Evolutionary conservation across 2,329 filamentous ascomycete species (phyloP).

Genomic region (Ascochyta viciae-villosae): DNA sequence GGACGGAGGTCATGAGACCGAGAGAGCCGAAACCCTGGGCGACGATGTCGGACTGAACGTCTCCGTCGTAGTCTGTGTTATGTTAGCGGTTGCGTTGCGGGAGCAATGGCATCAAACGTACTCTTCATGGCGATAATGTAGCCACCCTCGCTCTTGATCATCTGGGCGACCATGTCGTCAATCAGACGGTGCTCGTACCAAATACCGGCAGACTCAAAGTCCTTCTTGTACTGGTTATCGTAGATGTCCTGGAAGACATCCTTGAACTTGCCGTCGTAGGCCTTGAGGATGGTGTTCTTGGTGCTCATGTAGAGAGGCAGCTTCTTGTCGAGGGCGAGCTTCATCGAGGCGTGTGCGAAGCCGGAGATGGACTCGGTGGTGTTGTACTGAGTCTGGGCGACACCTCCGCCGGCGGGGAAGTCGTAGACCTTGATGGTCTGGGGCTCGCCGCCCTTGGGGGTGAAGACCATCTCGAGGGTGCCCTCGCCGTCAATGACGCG

Average conservation of each 20-base stretch:
- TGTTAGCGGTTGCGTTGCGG: constrained; percentile 22
- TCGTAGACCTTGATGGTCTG: constrained; percentile 89
- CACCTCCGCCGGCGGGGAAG: constrained; percentile 84
- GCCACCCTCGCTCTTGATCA: constrained; percentile 98
- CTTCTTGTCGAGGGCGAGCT: constrained; percentile 85
- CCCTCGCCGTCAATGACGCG: constrained; percentile 81
- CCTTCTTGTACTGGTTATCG: constrained; percentile 82
- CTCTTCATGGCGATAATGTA: constrained; percentile 99
- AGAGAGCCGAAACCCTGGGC: constrained; percentile 98
- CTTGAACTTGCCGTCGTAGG: constrained; percentile 98
- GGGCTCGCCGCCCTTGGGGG: constrained; percentile 78
- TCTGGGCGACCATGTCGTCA: constrained; percentile 99
- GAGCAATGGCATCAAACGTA: constrained; percentile 47
- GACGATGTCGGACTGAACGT: constrained; percentile 98
- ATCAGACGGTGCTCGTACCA: constrained; percentile 99
- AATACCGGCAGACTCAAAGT: constrained; percentile 90
- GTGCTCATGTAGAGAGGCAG: constrained; percentile 99
- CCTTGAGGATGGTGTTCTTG: constrained; percentile 99
- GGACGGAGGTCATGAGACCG: constrained; percentile 96
- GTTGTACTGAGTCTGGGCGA: constrained; percentile 97
- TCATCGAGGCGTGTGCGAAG: constrained; percentile 96
- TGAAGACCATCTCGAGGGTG: constrained; percentile 94
- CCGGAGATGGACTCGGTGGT: constrained; percentile 93
- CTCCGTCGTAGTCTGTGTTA: constrained; percentile 88
- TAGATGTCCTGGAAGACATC: constrained; percentile 99